A percentile compares a stretch with the other conserved stretches of the same genome.
Evolutionary conservation across 495 filamentous ascomycete genomes (phyloP).

Genomic region (Thermothielavioides terrestris): DNA sequence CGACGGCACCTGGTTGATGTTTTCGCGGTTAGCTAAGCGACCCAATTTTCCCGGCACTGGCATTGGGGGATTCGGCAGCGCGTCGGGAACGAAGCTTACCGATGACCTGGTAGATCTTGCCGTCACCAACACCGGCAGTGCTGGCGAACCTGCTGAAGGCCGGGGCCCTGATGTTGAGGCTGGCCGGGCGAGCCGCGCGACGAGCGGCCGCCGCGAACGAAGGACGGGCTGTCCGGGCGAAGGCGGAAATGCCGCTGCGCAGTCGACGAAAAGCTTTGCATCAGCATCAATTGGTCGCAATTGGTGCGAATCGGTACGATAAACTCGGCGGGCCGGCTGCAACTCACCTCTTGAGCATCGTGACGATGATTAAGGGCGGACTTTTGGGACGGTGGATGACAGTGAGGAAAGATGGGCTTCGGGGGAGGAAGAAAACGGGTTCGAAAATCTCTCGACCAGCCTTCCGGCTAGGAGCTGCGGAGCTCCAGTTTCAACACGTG

Average conservation of each 20-base stretch:
- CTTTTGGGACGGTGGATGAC: constrained; percentile 32
- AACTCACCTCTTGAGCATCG: constrained; percentile 84
- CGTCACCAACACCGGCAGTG: constrained; percentile 52
- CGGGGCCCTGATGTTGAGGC: constrained; percentile 52
- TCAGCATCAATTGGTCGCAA: constrained; percentile 42
- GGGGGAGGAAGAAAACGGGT: constrained; percentile 31
- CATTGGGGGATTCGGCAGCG: not conserved
- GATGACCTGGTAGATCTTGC: constrained; percentile 76
- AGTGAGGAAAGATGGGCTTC: constrained; percentile 30
- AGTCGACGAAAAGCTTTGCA: constrained; percentile 24
- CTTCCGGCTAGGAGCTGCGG: constrained; percentile 32
- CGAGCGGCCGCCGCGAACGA: constrained; percentile 58
- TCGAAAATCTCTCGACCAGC: constrained; percentile 34
- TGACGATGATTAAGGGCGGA: constrained; percentile 49
- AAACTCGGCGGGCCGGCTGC: not conserved
- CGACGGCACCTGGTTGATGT: constrained; percentile 57
- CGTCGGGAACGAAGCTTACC: constrained; percentile 17
- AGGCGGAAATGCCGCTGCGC: constrained; percentile 68
- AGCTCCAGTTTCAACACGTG: constrained; percentile 28
- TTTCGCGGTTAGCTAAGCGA: constrained; percentile 30
- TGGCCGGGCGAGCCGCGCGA: constrained; percentile 59
- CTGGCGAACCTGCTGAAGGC: constrained; percentile 60
- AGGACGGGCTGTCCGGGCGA: constrained; percentile 68
- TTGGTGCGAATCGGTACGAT: constrained; percentile 13
- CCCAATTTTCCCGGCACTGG: constrained; percentile 9